Percentiles rank a stretch among this genome's conserved stretches.
These are phyloP conservation scores for Sphaerosporella brunnea DNA, from an alignment of 495 filamentous ascomycete species.

Conservation along the genomic window DNA sequence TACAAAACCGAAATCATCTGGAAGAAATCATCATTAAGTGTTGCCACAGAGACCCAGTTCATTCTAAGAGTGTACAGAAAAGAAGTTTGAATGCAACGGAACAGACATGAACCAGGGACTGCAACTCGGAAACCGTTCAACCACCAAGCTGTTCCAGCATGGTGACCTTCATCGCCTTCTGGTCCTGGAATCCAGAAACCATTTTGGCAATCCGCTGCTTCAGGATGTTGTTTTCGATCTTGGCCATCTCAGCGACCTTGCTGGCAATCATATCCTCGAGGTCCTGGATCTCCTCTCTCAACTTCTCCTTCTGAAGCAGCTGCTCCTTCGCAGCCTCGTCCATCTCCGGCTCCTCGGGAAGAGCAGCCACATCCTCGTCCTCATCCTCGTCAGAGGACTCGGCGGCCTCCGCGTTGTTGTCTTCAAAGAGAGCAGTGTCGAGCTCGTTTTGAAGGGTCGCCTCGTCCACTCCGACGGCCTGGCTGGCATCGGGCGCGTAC, in stretches of 20 bases:
- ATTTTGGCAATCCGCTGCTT: constrained; percentile 17
- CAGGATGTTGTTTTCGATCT: constrained; percentile 19
- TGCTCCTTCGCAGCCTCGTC: constrained; percentile 21
- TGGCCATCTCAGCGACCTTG: constrained; percentile 16
- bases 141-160: constrained; percentile 5
- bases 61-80: too few relatives aligned
- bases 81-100: too few relatives aligned
- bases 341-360: constrained; percentile 14
- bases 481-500: constrained; percentile 31
- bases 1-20: too few relatives aligned
- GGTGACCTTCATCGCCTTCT: constrained; percentile 18
- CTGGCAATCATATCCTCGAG: constrained; percentile 18
- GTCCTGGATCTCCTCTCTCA: constrained; percentile 24
- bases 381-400: constrained; percentile 14
- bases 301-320: constrained; percentile 17
- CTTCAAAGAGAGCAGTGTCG: constrained; percentile 36
- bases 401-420: constrained; percentile 27
- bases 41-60: too few relatives aligned
- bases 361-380: constrained; percentile 19
- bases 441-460: constrained; percentile 36
- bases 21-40: too few relatives aligned
- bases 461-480: constrained; percentile 37
- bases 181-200: constrained; percentile 14
- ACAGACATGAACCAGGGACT: too few relatives aligned
- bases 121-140: too few relatives aligned